Evolutionary conservation across 768 basidiomycete species (phyloP), one percentile per base, ranked within the genome.

Genomic region (Xanthoconium purpureum): DNA sequence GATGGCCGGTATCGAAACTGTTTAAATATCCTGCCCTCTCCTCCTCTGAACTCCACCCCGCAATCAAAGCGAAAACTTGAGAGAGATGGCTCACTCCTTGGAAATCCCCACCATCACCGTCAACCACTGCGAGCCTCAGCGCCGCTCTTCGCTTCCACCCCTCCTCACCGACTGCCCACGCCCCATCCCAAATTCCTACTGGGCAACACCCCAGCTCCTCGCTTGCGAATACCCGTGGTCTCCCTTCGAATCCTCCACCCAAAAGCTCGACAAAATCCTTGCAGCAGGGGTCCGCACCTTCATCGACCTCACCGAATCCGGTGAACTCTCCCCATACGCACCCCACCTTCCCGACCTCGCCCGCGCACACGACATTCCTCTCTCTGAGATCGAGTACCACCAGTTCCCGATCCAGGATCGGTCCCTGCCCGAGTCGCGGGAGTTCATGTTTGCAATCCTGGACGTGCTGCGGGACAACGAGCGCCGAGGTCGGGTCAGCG

Each of bases 191-290:
- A 91, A 91, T 71, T 88, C 86, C 0, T 91, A 91, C 74, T 91
- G 89, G 89, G 89, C 88, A 0, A 89, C 88, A 0, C 78, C 84
- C 0, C 71, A 77, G 12, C 79, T 91, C 36, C 77, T 90, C 52
- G 89, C 89, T 0, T 90, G 88, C 80, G 89, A 91, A 66, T 91
- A 90, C 70, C 89, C 89, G 1, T 91, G 85, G 83, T 74, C 81
- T 17, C 87, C 86, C 5, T 79, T 77, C 56, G 75, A 80, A 69
- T 50, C 59, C 0, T 73, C 75, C 57, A 78, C 77, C 52, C 85
- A 87, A 58, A 90, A 91, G 65, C 80, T 91, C 59, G 88, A 89
- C 73, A 82, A 83, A 0, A 78, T 91, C 49, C 82, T 91, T 28
- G 73, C 73, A 11, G 82, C 87, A 1, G 89, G 89, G 46, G 85